Percentiles rank a stretch among this genome's conserved stretches.
These are phyloP conservation scores for Vanrija humicola DNA, from an alignment of 1,284 basidiomycete species.

Conservation along the genomic window DNA sequence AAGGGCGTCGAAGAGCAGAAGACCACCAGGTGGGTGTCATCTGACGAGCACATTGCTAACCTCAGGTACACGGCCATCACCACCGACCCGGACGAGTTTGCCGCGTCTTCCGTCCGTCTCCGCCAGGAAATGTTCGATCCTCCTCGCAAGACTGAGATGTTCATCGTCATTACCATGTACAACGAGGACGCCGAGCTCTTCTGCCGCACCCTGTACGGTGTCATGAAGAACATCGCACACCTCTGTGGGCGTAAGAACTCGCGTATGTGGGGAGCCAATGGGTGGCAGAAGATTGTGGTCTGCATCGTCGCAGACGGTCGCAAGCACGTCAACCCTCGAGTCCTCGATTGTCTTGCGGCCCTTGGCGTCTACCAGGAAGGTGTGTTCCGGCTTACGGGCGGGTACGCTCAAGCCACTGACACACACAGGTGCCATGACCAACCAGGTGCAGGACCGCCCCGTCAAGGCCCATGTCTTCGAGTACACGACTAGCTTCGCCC, in stretches of 20 bases:
- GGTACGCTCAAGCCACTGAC: background rate
- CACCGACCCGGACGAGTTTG: conserved; percentile 90
- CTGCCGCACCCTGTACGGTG: conserved; percentile 89
- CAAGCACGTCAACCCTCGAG: conserved; percentile 84
- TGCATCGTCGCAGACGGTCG: conserved; percentile 95
- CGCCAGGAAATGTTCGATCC: conserved; percentile 71
- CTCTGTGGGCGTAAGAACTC: conserved; percentile 90
- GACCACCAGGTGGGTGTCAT: conserved; percentile 61
- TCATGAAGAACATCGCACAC: conserved; percentile 87
- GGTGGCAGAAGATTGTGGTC: conserved; percentile 97
- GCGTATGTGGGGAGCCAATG: conserved; percentile 90
- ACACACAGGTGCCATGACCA: conserved; percentile 67
- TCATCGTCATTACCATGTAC: conserved; percentile 95
- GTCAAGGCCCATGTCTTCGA: conserved; percentile 95
- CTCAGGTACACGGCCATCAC: conserved; percentile 72
- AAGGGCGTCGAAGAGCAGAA: conserved; percentile 78
- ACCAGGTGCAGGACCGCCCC: conserved; percentile 76
- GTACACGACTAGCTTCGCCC: conserved; percentile 78
- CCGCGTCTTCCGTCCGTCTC: conserved; percentile 73
- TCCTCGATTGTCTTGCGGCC: conserved; percentile 72
- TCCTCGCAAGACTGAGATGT: conserved; percentile 76
- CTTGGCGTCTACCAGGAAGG: conserved; percentile 58
- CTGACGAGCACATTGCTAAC: background rate
- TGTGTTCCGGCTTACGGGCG: conserved; percentile 4
- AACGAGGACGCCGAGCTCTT: conserved; percentile 94